These are phyloP conservation scores for Albophoma yamanashiensis DNA, from an alignment of 2,329 filamentous ascomycete species.

Conservation along the genomic window DNA sequence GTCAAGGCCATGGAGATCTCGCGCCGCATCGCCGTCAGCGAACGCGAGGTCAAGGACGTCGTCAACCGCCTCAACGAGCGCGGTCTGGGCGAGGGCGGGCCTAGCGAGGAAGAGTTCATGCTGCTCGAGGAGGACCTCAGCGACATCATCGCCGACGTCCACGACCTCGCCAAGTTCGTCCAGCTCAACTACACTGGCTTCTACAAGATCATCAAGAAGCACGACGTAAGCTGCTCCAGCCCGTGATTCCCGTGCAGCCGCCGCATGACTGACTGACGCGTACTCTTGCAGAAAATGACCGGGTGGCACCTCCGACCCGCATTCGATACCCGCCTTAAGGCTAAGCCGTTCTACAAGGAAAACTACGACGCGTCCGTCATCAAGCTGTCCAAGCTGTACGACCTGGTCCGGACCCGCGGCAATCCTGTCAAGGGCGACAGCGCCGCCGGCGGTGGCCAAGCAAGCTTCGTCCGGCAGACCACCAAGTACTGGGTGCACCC, in stretches of 20 bases:
- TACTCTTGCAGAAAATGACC: constrained; percentile 68
- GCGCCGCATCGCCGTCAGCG: constrained; percentile 74
- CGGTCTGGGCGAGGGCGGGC: constrained; percentile 44
- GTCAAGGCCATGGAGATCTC: constrained; percentile 96
- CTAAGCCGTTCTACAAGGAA: constrained; percentile 97
- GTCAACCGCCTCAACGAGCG: constrained; percentile 62
- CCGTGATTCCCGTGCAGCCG: constrained; percentile 29
- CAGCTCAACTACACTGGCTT: constrained; percentile 98
- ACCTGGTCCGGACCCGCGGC: constrained; percentile 84
- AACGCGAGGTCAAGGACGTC: constrained; percentile 83
- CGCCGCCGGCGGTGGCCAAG: constrained; percentile 80
- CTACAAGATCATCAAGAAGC: constrained; percentile 99
- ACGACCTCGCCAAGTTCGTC: constrained; percentile 95
- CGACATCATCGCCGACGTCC: constrained; percentile 96
- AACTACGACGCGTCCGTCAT: constrained; percentile 96
- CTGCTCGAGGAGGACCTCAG: constrained; percentile 88
- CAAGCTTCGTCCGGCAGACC: constrained; percentile 92
- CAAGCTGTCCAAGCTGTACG: constrained; percentile 89
- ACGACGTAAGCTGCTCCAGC: constrained; percentile 55
- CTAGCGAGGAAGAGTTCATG: constrained; percentile 87
- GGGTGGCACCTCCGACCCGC: constrained; percentile 87
- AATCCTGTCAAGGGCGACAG: constrained; percentile 90
- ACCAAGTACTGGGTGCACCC: constrained; percentile 99
- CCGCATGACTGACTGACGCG: constrained; percentile 10
- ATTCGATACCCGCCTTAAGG: constrained; percentile 90